Percentiles rank a stretch among this genome's conserved stretches.
Conservation (phyloP, 2,329 filamentous ascomycete genomes). For the Fusarium acutatum region DNA sequence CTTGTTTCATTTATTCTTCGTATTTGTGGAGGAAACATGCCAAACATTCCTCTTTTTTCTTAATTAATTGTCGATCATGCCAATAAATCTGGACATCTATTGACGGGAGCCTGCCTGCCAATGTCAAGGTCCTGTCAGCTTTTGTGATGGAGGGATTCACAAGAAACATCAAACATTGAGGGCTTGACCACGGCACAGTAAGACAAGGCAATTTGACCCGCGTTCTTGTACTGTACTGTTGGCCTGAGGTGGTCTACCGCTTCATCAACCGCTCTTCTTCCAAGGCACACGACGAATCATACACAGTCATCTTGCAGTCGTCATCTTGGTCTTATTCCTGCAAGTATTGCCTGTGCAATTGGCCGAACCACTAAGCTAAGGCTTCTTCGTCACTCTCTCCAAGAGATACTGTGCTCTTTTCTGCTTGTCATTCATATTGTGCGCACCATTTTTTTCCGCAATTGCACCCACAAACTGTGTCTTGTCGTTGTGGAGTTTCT, state of each 20-base stretch:
- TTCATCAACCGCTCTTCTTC: neutral
- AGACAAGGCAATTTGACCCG: neutral
- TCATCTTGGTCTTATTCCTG: constrained; percentile 22
- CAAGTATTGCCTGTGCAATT: constrained; percentile 12
- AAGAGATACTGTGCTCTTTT: neutral
- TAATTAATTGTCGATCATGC: constrained; percentile 1
- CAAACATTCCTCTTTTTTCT: neutral
- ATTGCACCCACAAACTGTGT: constrained; percentile 1
- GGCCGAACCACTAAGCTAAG: constrained; percentile 15
- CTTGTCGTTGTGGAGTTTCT: constrained; percentile 20
- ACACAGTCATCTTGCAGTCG: neutral
- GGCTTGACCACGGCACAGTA: constrained; percentile 16
- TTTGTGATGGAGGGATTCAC: constrained; percentile 20
- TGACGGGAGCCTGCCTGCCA: constrained; percentile 19
- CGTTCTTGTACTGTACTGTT: neutral
- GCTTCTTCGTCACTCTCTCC: neutral
- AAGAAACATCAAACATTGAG: neutral
- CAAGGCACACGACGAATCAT: constrained; percentile 2
- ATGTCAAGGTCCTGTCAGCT: neutral
- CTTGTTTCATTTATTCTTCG: constrained; percentile 25
- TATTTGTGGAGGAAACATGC: constrained; percentile 9
- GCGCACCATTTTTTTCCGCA: constrained; percentile 10
- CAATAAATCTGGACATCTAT: constrained; percentile 11
- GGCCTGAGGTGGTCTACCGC: neutral
- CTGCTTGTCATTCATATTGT: constrained; percentile 27